phyloP scores from a whole-genome alignment of 177 flowering plant species.

The Vitis hybrid region DNA sequence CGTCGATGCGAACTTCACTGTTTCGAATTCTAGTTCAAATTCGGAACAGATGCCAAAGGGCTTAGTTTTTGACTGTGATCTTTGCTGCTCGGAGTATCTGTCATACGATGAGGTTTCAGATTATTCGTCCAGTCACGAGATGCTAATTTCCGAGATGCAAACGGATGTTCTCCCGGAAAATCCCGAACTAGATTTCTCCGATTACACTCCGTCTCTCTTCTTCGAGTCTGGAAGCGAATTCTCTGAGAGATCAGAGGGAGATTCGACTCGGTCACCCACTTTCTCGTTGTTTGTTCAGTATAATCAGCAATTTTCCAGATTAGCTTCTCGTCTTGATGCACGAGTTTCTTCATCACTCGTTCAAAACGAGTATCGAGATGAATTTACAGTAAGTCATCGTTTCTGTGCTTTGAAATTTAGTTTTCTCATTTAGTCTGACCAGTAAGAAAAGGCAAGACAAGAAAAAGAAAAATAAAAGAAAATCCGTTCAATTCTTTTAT shows the following conservation, averaged over 20 bases:
- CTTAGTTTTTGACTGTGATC: conserved; percentile 26
- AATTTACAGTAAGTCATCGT: conserved; percentile 35
- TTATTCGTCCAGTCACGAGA: conserved; percentile 30
- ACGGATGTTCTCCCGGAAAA: conserved; percentile 34
- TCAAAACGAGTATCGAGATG: conserved; percentile 21
- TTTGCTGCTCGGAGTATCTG: conserved; percentile 60
- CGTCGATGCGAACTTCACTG: conserved; percentile 7
- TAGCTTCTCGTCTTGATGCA: conserved; percentile 18
- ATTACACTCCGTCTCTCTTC: conserved; percentile 44
- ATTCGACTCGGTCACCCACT: conserved; percentile 52
- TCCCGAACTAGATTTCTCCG: conserved; percentile 43
- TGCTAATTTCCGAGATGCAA: conserved; percentile 35
- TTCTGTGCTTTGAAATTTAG: background rate
- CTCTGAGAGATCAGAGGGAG: conserved; percentile 50
- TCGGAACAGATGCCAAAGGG: conserved; percentile 19
- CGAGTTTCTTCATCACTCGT: conserved; percentile 4
- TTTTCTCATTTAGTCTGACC: background rate
- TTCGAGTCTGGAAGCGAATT: conserved; percentile 59
- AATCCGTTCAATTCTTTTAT: background rate
- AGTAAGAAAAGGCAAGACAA: background rate
- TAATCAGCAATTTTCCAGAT: conserved; percentile 44
- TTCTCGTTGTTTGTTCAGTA: conserved; percentile 53
- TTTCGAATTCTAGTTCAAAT: conserved; percentile 20
- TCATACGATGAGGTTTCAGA: conserved; percentile 37
- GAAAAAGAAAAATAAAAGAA: background rate